Evolutionary conservation across 352 stramenopile genomes (phyloP).

Genomic region (Pythium sp.): DNA sequence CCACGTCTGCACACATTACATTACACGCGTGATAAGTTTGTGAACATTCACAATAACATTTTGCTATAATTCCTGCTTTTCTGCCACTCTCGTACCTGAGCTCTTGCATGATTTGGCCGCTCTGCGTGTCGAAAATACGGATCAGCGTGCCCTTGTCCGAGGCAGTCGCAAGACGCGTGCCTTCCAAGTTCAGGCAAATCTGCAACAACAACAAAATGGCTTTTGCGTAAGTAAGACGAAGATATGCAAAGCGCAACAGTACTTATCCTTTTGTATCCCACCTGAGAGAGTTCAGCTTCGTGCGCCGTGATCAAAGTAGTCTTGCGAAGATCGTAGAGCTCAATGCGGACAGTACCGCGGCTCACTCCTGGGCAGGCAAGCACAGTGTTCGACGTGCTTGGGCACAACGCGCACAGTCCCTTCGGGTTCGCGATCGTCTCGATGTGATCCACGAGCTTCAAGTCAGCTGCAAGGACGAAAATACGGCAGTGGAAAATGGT

Average conservation of each 20-base stretch:
- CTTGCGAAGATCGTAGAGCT: constrained; percentile 96
- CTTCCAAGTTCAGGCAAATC: constrained; percentile 93
- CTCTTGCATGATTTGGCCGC: constrained; percentile 88
- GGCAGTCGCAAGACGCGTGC: constrained; percentile 93
- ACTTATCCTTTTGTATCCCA: constrained; percentile 14
- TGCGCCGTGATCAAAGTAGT: constrained; percentile 95
- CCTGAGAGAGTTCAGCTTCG: constrained; percentile 91
- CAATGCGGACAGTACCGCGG: constrained; percentile 91
- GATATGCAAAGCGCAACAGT: neutral
- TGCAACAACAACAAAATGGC: constrained; percentile 18
- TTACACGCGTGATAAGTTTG: neutral
- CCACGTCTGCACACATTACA: constrained; percentile 68
- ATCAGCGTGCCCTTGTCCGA: constrained; percentile 98
- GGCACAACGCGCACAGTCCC: constrained; percentile 93
- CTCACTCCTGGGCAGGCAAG: constrained; percentile 94
- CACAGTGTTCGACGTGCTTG: constrained; percentile 92
- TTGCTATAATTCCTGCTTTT: neutral
- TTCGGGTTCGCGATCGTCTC: constrained; percentile 98
- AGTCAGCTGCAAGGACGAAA: constrained; percentile 68
- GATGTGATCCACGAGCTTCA: constrained; percentile 97
- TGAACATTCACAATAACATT: neutral
- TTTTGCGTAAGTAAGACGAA: neutral
- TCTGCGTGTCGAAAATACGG: constrained; percentile 96
- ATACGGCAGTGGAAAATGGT: constrained; percentile 15
- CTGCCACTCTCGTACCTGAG: constrained; percentile 36